Base-by-base conservation (phyloP, 768 basidiomycete species). In the Inosperma sp. region DNA sequence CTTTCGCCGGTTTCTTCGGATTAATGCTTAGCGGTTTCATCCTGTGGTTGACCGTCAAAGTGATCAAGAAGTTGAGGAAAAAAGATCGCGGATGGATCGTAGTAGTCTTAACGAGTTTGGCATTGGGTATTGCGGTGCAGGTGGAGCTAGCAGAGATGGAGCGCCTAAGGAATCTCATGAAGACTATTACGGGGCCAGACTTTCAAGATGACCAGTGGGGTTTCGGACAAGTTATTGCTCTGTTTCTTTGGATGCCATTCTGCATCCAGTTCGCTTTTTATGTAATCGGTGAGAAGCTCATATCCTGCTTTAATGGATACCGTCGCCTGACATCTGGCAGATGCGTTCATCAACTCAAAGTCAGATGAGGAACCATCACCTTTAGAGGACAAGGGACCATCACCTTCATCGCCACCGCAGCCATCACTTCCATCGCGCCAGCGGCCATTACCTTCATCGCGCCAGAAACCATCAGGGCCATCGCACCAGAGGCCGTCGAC, bases 141-240 rank as follows among this genome's bases (percentile, higher is more conserved):
- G 27, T 49, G 23, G 46, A 44, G 31, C 14, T 47, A 25, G 34
- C 23, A 21, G 35, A 49, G 27, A 50, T 56, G 52, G 56, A 56
- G 33, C 51, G 42, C 23, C 53, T 48, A 12, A 31, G 52, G 25
- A 47, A 53, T 25, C 17, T 51, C n/a, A 56, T 56, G 56, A 56
- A 53, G 29, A 22, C 33, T 4, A 36, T 56, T 13, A 53, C 48
- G 14, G 56, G 56, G 2, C 30, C 40, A 13, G 37, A 53, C 10
- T 56, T 56, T 14, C 52, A 56, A 19, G 49, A 56, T 21, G 48
- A 56, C 42, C 49, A 58, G 26, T 53, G 54, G 56, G 56, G 56
- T 9, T 54, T 57, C 23, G 56, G 56, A 3, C 54, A 56, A 48
- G 52, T 57, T 16, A 51, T 56, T 36, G 51, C 57, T 0, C 22